These are phyloP conservation scores for Carex parvula DNA, from an alignment of 176 grass and related monocot species.

Conservation along the genomic window DNA sequence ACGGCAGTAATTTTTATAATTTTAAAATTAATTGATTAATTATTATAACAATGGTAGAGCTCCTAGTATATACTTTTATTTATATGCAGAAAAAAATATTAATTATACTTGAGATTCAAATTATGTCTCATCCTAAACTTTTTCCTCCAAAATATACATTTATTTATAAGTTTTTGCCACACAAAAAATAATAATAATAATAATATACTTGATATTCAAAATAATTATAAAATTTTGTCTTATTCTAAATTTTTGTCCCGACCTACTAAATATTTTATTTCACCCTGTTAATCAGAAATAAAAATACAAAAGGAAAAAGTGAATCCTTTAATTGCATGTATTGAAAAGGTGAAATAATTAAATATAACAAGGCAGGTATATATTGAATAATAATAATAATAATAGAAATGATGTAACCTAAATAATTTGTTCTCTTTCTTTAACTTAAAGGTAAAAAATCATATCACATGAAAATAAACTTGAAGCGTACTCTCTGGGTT, in stretches of 20 bases:
- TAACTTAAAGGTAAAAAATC: neutral
- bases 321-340: neutral
- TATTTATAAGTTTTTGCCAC: too few species aligned
- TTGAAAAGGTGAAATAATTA: neutral
- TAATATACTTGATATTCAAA: too few species aligned
- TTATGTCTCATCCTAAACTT: too few species aligned
- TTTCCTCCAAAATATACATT: too few species aligned
- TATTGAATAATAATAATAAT: neutral
- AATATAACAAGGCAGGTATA: neutral
- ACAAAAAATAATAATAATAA: too few species aligned
- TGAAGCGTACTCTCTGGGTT: neutral
- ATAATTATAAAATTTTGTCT: too few species aligned
- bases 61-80: too few species aligned
- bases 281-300: too few species aligned
- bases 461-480: slow-evolving; percentile 8
- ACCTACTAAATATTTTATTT: too few species aligned
- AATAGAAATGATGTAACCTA: neutral
- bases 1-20: neutral
- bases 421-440: neutral
- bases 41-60: neutral
- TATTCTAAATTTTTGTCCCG: too few species aligned
- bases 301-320: neutral
- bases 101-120: too few species aligned
- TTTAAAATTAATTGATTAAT: neutral
- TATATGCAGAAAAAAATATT: too few species aligned